phyloP scores from a whole-genome alignment of 306 rosid genomes.

The Rosa lucieae region DNA sequence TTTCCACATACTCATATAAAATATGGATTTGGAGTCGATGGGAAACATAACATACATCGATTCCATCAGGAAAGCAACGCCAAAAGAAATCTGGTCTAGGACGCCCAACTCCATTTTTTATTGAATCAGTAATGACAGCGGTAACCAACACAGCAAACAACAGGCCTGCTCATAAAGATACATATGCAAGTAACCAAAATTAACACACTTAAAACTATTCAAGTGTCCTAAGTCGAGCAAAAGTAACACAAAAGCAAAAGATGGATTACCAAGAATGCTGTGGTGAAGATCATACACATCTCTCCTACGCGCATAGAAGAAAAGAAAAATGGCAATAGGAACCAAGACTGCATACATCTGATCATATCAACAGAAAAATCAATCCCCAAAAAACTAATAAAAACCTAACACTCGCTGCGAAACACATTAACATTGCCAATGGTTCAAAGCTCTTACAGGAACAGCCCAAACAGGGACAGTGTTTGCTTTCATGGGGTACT shows the following conservation, averaged over 20 bases:
- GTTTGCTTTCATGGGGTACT: slow-evolving; percentile 70
- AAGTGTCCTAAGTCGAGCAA: neutral
- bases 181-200: neutral
- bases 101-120: slow-evolving; percentile 84
- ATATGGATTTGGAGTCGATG: neutral
- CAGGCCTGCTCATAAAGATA: slow-evolving; percentile 51
- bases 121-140: slow-evolving; percentile 77
- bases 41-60: slow-evolving; percentile 37
- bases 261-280: slow-evolving; percentile 64
- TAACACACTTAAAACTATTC: neutral
- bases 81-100: slow-evolving; percentile 98
- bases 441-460: slow-evolving; percentile 49
- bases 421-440: neutral
- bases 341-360: slow-evolving; percentile 81
- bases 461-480: slow-evolving; percentile 95
- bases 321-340: slow-evolving; percentile 64
- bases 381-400: neutral
- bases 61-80: slow-evolving; percentile 95
- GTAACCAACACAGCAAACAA: slow-evolving; percentile 75
- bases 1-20: neutral
- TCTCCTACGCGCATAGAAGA: slow-evolving; percentile 66
- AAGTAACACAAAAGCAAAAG: neutral
- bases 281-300: slow-evolving; percentile 91
- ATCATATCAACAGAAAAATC: slow-evolving; percentile 22
- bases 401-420: neutral